Conservation (phyloP, 352 stramenopile species). For the Phytophthora uliginosa region DNA sequence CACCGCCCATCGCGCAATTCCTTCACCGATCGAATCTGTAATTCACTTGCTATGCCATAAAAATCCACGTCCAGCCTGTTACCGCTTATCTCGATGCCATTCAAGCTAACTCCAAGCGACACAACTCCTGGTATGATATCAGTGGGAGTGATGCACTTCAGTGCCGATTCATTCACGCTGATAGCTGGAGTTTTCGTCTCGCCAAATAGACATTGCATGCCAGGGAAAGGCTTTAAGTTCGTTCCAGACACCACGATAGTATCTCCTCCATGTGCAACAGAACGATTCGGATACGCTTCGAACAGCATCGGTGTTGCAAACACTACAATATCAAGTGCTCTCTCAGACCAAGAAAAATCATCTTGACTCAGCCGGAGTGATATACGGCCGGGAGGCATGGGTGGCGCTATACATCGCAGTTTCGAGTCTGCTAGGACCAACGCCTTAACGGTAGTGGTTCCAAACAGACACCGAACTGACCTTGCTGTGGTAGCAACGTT, state of each 20-base stretch:
- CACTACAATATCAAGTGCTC: slow-evolving; percentile 32
- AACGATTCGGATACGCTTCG: slow-evolving; percentile 28
- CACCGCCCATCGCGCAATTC: slow-evolving; percentile 15
- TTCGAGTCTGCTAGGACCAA: slow-evolving; percentile 36
- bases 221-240: slow-evolving; percentile 43
- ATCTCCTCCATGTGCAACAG: slow-evolving; percentile 9
- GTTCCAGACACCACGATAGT: slow-evolving; percentile 49
- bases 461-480: slow-evolving; percentile 54
- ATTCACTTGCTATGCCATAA: slow-evolving; percentile 9
- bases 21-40: slow-evolving; percentile 21
- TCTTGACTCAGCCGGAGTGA: slow-evolving; percentile 47
- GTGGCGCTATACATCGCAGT: slow-evolving; percentile 45
- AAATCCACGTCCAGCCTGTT: slow-evolving; percentile 39
- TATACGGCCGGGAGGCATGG: slow-evolving; percentile 29
- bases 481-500: slow-evolving; percentile 33
- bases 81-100: slow-evolving; percentile 46
- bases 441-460: slow-evolving; percentile 24
- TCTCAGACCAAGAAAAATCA: slow-evolving; percentile 46
- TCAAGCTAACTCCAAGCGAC: slow-evolving; percentile 46
- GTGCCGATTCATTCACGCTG: slow-evolving; percentile 35
- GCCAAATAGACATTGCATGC: slow-evolving; percentile 50
- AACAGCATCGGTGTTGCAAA: slow-evolving; percentile 49
- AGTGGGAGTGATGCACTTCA: slow-evolving; percentile 46
- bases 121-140: slow-evolving; percentile 2
- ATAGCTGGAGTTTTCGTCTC: slow-evolving; percentile 28